Evolutionary conservation across 2,329 filamentous ascomycete genomes (phyloP).

Genomic region (Thelonectria blattea): DNA sequence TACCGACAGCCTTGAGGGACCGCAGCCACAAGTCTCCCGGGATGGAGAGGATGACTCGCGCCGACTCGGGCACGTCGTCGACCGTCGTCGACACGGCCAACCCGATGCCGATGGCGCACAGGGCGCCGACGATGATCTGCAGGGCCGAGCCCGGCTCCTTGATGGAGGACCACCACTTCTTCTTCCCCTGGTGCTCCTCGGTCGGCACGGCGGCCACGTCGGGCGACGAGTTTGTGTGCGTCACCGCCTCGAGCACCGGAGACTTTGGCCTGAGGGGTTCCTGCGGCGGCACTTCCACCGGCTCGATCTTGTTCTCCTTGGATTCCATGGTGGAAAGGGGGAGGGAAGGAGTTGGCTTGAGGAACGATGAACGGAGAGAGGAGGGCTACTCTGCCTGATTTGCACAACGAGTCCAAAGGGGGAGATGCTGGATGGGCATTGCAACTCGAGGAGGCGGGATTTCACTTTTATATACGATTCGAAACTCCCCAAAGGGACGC

Average conservation of each 20-base stretch:
- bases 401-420: neutral
- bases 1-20: conserved; percentile 54
- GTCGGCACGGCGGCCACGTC: conserved; percentile 12
- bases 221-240: conserved; percentile 28
- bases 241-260: conserved; percentile 21
- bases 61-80: conserved; percentile 50
- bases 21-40: conserved; percentile 58
- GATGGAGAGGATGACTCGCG: conserved; percentile 51
- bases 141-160: conserved; percentile 52
- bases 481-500: neutral
- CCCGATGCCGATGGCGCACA: conserved; percentile 57
- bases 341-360: neutral
- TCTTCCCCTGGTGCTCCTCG: conserved; percentile 36
- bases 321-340: conserved; percentile 23
- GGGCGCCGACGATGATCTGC: conserved; percentile 57
- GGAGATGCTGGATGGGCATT: neutral
- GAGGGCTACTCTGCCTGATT: too few species aligned
- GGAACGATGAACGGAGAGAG: too few species aligned
- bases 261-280: neutral
- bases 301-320: conserved; percentile 29
- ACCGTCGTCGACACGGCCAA: conserved; percentile 51
- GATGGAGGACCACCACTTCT: conserved; percentile 45
- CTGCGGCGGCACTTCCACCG: neutral
- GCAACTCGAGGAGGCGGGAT: neutral
- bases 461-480: neutral